Evolutionary conservation across 345 rosid genomes (phyloP).

Genomic region (Noccaea bulbosa): DNA sequence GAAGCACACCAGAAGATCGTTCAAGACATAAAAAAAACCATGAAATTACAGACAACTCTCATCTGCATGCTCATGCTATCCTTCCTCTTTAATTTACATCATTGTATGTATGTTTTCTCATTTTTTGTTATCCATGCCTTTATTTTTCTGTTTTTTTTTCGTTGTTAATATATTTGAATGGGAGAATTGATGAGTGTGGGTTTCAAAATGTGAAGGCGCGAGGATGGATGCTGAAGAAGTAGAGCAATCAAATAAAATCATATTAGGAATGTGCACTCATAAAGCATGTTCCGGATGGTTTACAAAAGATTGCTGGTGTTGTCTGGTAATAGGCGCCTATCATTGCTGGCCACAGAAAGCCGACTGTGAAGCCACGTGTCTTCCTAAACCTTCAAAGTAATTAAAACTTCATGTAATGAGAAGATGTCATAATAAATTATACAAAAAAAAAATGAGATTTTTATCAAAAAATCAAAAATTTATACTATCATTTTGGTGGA

Average conservation of each 20-base stretch:
- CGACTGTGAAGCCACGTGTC: neutral
- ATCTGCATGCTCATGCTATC: conserved; percentile 4
- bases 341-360: neutral
- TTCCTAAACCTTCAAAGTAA: neutral
- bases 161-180: too few relatives aligned
- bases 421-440: too few relatives aligned
- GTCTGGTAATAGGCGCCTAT: too few relatives aligned
- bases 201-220: conserved; percentile 5
- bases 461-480: too few relatives aligned
- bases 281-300: too few relatives aligned
- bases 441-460: too few relatives aligned
- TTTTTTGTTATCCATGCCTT: neutral
- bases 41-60: neutral
- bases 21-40: neutral
- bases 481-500: too few relatives aligned
- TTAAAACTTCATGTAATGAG: neutral
- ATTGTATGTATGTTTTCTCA: conserved; percentile 1
- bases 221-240: neutral
- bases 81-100: conserved; percentile 18
- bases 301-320: too few relatives aligned
- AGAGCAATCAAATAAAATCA: neutral
- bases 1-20: neutral
- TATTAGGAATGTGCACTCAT: neutral
- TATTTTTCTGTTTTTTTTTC: neutral
- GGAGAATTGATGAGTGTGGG: neutral